Evolutionary conservation across 345 rosid genomes (phyloP).

Genomic region (Lepidium didymum): DNA sequence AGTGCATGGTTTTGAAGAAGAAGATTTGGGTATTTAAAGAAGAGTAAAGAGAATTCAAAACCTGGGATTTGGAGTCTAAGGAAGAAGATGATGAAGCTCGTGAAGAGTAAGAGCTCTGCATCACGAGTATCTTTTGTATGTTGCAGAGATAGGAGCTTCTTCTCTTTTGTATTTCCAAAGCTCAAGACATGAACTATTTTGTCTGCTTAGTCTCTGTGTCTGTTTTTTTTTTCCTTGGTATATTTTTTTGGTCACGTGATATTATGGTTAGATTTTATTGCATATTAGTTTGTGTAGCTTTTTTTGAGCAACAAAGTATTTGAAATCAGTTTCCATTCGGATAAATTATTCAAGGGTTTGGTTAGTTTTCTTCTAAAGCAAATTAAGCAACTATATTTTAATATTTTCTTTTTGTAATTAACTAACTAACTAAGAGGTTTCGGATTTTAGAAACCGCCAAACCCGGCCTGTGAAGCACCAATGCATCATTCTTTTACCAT

Average conservation of each 20-base stretch:
- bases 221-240: neutral
- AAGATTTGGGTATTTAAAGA: constrained; percentile 53
- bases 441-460: too few species aligned
- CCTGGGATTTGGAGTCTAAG: constrained; percentile 21
- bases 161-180: constrained; percentile 17
- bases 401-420: too few species aligned
- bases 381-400: too few species aligned
- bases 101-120: constrained; percentile 83
- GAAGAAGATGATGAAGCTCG: constrained; percentile 72
- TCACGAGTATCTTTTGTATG: constrained; percentile 85
- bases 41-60: constrained; percentile 37
- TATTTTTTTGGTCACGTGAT: constrained; percentile 50
- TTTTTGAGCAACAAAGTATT: neutral
- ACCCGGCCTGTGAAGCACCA: too few species aligned
- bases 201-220: neutral
- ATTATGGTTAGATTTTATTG: constrained; percentile 40
- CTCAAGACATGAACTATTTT: constrained; percentile 12
- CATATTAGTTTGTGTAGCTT: neutral
- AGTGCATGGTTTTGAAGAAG: constrained; percentile 36
- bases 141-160: constrained; percentile 29
- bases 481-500: too few species aligned
- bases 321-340: neutral
- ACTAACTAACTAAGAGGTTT: too few species aligned
- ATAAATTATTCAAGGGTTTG: too few species aligned
- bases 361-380: too few species aligned